Percentiles rank a stretch among this genome's conserved stretches.
phyloP scores from a whole-genome alignment of 2,329 filamentous ascomycete genomes.

The Dactylellina haptotyla region DNA sequence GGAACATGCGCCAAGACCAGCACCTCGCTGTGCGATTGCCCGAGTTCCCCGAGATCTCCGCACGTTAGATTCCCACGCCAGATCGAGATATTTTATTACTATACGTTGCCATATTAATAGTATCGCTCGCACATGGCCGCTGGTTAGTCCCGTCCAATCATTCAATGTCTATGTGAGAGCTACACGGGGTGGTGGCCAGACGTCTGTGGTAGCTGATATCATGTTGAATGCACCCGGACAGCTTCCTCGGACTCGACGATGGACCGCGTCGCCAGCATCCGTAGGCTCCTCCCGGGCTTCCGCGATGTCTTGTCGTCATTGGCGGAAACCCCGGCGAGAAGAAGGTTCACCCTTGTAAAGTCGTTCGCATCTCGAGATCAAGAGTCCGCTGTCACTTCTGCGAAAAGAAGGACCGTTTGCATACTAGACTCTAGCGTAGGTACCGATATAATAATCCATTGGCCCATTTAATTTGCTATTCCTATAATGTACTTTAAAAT shows the following conservation, averaged over 20 bases:
- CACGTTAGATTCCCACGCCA: not conserved
- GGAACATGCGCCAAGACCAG: slow-evolving; percentile 3
- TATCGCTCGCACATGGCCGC: no score
- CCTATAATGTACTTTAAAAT: not conserved
- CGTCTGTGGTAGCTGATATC: not conserved
- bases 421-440: slow-evolving; percentile 48
- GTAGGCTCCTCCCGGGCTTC: slow-evolving; percentile 34
- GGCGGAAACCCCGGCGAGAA: not conserved
- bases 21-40: slow-evolving; percentile 33
- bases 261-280: slow-evolving; percentile 14
- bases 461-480: not conserved
- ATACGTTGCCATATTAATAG: no score
- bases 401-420: slow-evolving; percentile 28
- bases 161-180: no score
- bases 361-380: slow-evolving; percentile 10
- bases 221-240: not conserved
- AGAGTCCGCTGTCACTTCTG: not conserved
- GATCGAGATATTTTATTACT: slow-evolving; percentile 8
- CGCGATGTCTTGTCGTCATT: slow-evolving; percentile 11
- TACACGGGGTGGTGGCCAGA: no score
- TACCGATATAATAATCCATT: no score
- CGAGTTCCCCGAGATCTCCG: slow-evolving; percentile 31
- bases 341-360: slow-evolving; percentile 9
- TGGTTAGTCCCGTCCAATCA: no score
- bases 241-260: not conserved